Evolutionary conservation across 129 eudicot species (phyloP).

Genomic region (Sambucus nigra): DNA sequence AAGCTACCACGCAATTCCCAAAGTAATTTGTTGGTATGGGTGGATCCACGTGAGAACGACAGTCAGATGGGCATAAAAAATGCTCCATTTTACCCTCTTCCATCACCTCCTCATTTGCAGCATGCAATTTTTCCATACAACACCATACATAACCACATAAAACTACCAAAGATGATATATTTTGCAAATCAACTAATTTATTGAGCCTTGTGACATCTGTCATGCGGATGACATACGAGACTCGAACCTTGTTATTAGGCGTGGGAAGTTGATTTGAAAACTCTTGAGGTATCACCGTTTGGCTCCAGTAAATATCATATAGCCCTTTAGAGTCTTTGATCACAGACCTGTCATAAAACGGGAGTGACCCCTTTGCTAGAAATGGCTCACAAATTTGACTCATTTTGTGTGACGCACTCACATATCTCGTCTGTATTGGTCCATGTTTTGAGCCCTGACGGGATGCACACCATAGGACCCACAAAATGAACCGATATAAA

Average conservation of each 20-base stretch:
- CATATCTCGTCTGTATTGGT: too few species aligned
- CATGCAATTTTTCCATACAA: slow-evolving; percentile 30
- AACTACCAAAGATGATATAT: slow-evolving; percentile 26
- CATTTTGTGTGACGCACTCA: too few species aligned
- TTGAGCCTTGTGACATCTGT: slow-evolving; percentile 3
- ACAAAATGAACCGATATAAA: too few species aligned
- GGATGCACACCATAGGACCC: too few species aligned
- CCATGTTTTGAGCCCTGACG: too few species aligned
- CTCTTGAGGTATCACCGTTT: background rate
- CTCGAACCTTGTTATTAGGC: slow-evolving; percentile 23
- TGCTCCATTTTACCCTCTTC: slow-evolving; percentile 29
- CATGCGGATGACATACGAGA: slow-evolving; percentile 22
- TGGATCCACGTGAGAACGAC: slow-evolving; percentile 47
- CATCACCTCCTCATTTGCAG: background rate
- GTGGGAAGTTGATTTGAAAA: background rate
- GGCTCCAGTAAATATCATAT: slow-evolving; percentile 6
- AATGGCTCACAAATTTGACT: too few species aligned
- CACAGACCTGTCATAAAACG: slow-evolving; percentile 26
- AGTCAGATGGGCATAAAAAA: slow-evolving; percentile 24
- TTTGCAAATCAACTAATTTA: slow-evolving; percentile 19
- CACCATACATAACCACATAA: slow-evolving; percentile 33
- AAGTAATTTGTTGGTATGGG: slow-evolving; percentile 39
- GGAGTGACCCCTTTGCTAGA: slow-evolving; percentile 10
- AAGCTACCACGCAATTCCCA: slow-evolving; percentile 43
- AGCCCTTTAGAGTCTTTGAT: slow-evolving; percentile 17